A percentile compares a stretch with the other conserved stretches of the same genome.
These are phyloP conservation scores for Fagus sylvatica DNA, from an alignment of 306 rosid species.

Conservation along the genomic window DNA sequence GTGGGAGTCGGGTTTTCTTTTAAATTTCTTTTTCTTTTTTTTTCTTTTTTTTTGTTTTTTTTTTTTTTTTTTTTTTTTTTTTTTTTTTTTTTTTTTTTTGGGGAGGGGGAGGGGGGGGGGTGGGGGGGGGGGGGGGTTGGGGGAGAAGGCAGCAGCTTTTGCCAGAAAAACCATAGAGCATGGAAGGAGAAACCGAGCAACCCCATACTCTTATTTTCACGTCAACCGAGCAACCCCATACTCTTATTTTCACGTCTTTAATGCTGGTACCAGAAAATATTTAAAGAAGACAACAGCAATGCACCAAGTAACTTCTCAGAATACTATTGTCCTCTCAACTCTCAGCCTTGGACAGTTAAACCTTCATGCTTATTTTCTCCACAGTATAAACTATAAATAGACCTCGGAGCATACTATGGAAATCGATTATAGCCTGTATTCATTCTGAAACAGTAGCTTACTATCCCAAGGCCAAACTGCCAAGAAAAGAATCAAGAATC, in stretches of 20 bases:
- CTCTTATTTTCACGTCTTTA: too few species aligned
- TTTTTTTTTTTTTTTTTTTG: not conserved
- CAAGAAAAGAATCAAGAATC: not conserved
- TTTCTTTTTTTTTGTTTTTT: not conserved
- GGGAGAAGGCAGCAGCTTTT: too few species aligned
- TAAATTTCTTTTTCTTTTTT: not conserved
- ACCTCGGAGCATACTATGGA: not conserved
- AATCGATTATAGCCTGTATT: constrained; percentile 1
- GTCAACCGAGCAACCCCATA: not conserved
- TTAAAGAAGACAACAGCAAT: not conserved
- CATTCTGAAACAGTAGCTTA: constrained; percentile 11
- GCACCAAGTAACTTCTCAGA: not conserved
- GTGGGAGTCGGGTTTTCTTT: constrained; percentile 1
- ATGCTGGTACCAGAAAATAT: too few species aligned
- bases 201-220: too few species aligned
- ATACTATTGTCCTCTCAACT: not conserved
- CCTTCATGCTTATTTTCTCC: constrained; percentile 9
- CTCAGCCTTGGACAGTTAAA: constrained; percentile 11
- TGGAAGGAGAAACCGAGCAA: not conserved
- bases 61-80: not conserved
- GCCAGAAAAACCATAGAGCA: not conserved
- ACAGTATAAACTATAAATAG: constrained; percentile 1
- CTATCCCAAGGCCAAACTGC: not conserved
- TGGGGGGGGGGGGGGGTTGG: too few species aligned
- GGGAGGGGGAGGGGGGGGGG: not conserved